Conservation (phyloP, 352 stramenopile genomes). For the Lagenidium giganteum region DNA sequence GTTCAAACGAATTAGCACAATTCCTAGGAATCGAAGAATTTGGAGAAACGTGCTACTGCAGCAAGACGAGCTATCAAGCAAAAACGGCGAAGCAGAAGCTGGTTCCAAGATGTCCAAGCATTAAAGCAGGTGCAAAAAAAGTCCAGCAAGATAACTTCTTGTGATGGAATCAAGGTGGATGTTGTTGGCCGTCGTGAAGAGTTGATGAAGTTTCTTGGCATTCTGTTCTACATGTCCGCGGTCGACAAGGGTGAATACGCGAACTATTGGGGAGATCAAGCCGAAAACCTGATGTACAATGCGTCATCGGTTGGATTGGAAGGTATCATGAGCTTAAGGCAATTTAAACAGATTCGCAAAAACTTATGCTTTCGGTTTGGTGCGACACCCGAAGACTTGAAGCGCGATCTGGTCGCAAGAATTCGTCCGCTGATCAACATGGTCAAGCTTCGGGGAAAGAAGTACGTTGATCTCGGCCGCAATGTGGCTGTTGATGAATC, state of each 20-base stretch:
- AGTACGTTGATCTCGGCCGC: slow-evolving; percentile 20
- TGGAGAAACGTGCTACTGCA: too few species aligned
- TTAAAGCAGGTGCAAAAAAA: too few species aligned
- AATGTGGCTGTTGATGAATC: slow-evolving; percentile 22
- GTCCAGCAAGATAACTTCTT: too few species aligned
- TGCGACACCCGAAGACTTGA: neutral
- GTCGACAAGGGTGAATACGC: slow-evolving; percentile 20
- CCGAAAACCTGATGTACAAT: slow-evolving; percentile 10
- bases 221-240: slow-evolving; percentile 22
- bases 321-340: slow-evolving; percentile 8
- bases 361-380: slow-evolving; percentile 18
- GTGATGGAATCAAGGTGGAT: too few species aligned
- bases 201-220: slow-evolving; percentile 25
- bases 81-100: too few species aligned
- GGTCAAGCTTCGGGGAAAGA: slow-evolving; percentile 13
- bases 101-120: too few species aligned
- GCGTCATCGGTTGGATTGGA: slow-evolving; percentile 1
- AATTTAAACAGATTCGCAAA: slow-evolving; percentile 17
- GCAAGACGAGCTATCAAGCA: too few species aligned
- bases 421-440: slow-evolving; percentile 22
- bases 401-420: slow-evolving; percentile 2
- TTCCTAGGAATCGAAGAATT: too few species aligned
- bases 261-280: slow-evolving; percentile 26
- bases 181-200: too few species aligned
- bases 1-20: too few species aligned